phyloP scores from a whole-genome alignment of 1,284 basidiomycete genomes.

The Farysia itapuensis region DNA sequence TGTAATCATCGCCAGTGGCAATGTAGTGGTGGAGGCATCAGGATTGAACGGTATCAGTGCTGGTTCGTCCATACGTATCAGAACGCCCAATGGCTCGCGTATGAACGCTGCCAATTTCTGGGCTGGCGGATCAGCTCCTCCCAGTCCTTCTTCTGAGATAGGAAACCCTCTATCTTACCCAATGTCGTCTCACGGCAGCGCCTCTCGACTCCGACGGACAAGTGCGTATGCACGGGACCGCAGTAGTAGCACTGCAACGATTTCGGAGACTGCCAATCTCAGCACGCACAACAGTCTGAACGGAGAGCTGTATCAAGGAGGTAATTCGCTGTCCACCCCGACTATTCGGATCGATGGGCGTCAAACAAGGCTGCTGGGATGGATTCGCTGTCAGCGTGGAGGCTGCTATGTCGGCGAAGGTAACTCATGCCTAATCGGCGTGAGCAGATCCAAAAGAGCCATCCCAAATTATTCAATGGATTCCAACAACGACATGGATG shows the following conservation, averaged over 20 bases:
- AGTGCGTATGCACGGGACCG: conserved; percentile 28
- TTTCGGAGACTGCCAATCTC: conserved; percentile 5
- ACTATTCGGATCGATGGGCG: conserved; percentile 12
- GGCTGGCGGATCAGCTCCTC: conserved; percentile 29
- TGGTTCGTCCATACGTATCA: conserved; percentile 25
- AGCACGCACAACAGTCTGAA: too few relatives aligned
- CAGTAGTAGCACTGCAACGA: conserved; percentile 4
- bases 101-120: conserved; percentile 25
- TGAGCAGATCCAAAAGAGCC: conserved; percentile 13
- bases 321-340: conserved; percentile 12
- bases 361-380: conserved; percentile 27
- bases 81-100: conserved; percentile 27
- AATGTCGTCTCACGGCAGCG: conserved; percentile 35
- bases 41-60: conserved; percentile 16
- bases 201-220: conserved; percentile 16
- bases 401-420: conserved; percentile 9
- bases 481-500: background rate
- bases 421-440: conserved; percentile 6
- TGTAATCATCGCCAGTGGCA: conserved; percentile 7
- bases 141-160: conserved; percentile 25
- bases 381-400: conserved; percentile 26
- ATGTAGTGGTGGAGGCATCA: conserved; percentile 16
- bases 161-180: conserved; percentile 26
- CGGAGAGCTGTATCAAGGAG: conserved; percentile 14
- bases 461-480: background rate